phyloP scores from a whole-genome alignment of 768 basidiomycete species.

The Glaciozyma antarctica region DNA sequence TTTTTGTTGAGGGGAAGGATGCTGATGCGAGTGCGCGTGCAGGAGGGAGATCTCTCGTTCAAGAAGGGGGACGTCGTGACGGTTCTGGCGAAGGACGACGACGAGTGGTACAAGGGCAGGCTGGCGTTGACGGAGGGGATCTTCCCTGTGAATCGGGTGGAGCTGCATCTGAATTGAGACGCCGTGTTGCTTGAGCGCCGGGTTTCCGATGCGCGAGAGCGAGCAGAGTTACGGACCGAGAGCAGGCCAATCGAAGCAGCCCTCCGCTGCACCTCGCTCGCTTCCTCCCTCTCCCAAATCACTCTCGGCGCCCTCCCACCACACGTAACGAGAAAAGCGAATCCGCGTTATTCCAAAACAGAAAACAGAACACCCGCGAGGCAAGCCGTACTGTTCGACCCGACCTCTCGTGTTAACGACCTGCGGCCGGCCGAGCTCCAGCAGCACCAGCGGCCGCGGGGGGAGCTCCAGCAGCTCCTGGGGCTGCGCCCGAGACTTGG shows the following conservation, averaged over 20 bases:
- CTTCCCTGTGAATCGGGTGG: neutral
- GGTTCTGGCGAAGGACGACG: slow-evolving; percentile 19
- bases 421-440: slow-evolving; percentile 1
- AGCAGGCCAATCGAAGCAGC: no score
- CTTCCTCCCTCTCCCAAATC: no score
- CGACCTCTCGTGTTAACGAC: neutral
- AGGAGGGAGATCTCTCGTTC: slow-evolving; percentile 32
- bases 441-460: slow-evolving; percentile 2
- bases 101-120: slow-evolving; percentile 26
- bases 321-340: no score
- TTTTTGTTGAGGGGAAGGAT: neutral
- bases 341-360: no score
- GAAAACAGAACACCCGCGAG: no score
- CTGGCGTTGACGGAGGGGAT: slow-evolving; percentile 8
- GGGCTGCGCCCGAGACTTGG: slow-evolving; percentile 14
- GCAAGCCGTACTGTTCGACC: no score
- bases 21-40: neutral
- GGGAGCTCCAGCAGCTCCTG: slow-evolving; percentile 7
- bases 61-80: slow-evolving; percentile 19
- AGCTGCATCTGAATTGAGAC: no score
- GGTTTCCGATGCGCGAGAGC: no score
- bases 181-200: no score
- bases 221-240: no score
- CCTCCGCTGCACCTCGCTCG: no score
- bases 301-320: no score